Conservation (phyloP, 2,329 filamentous ascomycete genomes). For the Orbilia blumenaviensis region DNA sequence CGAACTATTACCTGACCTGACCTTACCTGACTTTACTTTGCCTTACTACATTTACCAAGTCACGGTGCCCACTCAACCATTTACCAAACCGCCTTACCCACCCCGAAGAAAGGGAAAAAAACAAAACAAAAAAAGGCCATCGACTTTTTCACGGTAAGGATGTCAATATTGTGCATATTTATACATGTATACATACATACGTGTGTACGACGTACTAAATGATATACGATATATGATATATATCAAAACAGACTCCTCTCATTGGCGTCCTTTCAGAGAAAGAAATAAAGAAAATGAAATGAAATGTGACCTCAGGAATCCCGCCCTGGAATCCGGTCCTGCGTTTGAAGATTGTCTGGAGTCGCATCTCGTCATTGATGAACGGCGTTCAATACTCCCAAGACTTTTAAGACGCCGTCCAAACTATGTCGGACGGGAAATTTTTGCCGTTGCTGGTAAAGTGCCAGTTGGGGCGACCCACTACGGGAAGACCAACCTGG, state of each 20-base stretch:
- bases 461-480: constrained; percentile 44
- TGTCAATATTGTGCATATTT: background rate
- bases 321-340: constrained; percentile 14
- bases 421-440: constrained; percentile 41
- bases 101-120: too few relatives aligned
- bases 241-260: background rate
- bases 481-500: constrained; percentile 49
- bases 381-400: constrained; percentile 50
- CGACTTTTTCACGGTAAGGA: too few relatives aligned
- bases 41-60: too few relatives aligned
- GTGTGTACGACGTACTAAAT: background rate
- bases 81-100: too few relatives aligned
- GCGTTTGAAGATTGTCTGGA: constrained; percentile 14
- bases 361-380: constrained; percentile 41
- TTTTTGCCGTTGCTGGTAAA: constrained; percentile 35
- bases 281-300: background rate
- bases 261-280: background rate
- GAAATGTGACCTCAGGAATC: constrained; percentile 13
- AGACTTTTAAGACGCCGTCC: constrained; percentile 53
- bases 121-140: too few relatives aligned
- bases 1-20: too few relatives aligned
- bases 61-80: too few relatives aligned
- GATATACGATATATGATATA: background rate
- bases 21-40: too few relatives aligned
- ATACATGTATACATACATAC: background rate